phyloP scores from a whole-genome alignment of 192 early-diverging fungal species.

The Funneliformis geosporum region DNA sequence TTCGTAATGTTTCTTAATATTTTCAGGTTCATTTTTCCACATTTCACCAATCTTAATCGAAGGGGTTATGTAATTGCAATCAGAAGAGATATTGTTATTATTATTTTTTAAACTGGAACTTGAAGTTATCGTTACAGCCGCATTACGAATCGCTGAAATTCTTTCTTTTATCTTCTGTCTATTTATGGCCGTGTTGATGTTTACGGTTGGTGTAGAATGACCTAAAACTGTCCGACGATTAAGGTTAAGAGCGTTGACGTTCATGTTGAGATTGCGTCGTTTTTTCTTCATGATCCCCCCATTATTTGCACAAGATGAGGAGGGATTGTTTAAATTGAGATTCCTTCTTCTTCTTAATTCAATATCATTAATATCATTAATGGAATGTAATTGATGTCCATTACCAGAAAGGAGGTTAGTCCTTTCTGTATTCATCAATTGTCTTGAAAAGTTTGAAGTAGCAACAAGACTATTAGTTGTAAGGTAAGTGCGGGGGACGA shows the following conservation, averaged over 20 bases:
- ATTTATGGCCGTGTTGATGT: neutral
- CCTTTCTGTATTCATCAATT: neutral
- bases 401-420: neutral
- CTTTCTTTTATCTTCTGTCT: neutral
- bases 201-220: neutral
- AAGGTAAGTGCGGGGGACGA: neutral
- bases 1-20: neutral
- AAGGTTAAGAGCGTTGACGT: neutral
- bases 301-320: neutral
- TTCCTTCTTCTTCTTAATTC: neutral
- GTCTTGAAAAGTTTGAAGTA: neutral
- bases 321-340: too few species aligned
- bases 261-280: neutral
- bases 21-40: neutral
- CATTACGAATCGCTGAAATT: neutral
- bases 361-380: neutral
- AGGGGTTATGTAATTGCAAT: neutral
- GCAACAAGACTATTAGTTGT: neutral
- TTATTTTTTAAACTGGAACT: neutral
- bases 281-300: neutral
- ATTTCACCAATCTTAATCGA: neutral
- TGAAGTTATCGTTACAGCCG: neutral
- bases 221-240: neutral
- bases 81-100: neutral
- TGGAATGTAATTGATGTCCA: neutral